Evolutionary conservation across 192 early-diverging fungal species (phyloP).

Genomic region (Linnemannia elongata): DNA sequence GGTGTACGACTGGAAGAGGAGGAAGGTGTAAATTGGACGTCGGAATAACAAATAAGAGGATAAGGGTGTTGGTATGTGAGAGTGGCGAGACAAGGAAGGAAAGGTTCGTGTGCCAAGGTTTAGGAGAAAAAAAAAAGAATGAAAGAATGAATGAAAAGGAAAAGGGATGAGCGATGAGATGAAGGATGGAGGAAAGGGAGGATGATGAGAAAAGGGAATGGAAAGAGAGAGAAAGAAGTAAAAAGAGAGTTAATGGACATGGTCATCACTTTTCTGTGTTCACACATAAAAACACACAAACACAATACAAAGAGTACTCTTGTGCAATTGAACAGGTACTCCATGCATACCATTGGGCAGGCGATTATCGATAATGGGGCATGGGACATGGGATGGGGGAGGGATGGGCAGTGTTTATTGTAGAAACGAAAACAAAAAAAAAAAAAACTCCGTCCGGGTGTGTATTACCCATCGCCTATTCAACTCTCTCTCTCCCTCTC

Average conservation of each 20-base stretch:
- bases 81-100: not conserved
- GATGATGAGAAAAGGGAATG: not conserved
- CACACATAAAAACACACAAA: no score
- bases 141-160: not conserved
- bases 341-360: no score
- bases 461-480: not conserved
- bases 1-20: no score
- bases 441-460: constrained; percentile 2
- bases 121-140: not conserved
- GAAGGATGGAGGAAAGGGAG: not conserved
- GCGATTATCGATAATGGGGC: no score
- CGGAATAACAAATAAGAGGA: not conserved
- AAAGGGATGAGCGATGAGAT: not conserved
- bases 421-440: not conserved
- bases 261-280: not conserved
- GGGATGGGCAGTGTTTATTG: no score
- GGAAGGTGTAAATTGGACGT: no score
- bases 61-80: not conserved
- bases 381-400: no score
- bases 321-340: no score
- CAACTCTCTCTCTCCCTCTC: not conserved
- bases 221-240: not conserved
- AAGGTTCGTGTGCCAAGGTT: not conserved
- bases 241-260: not conserved
- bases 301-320: no score